Conservation (phyloP, 192 early-diverging fungal genomes). For the Diversispora eburnea region DNA sequence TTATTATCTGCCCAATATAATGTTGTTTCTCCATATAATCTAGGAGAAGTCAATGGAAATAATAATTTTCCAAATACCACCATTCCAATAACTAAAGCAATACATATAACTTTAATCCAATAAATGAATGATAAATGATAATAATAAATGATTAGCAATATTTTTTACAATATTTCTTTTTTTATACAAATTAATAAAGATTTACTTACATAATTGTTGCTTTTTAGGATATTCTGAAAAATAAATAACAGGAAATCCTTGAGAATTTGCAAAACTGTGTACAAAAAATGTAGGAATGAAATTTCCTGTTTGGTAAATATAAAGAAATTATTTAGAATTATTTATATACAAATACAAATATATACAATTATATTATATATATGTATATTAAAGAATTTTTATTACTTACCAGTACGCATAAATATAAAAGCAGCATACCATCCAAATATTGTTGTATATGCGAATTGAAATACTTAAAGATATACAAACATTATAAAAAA, state of each 20-base stretch:
- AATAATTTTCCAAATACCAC: conserved; percentile 2
- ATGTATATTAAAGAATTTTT: not conserved
- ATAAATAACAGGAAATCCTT: conserved; percentile 63
- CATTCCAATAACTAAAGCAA: not conserved
- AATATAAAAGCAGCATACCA: conserved; percentile 71
- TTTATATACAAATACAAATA: not conserved
- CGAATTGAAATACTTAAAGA: conserved; percentile 55
- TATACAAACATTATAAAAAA: not conserved
- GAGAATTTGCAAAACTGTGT: conserved; percentile 73
- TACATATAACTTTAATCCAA: not conserved
- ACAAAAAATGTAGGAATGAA: conserved; percentile 48
- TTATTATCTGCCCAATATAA: not conserved
- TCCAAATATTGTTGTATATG: conserved; percentile 76
- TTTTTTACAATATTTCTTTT: not conserved
- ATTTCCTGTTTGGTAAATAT: conserved; percentile 33
- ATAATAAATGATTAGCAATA: not conserved
- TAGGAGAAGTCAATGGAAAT: not conserved
- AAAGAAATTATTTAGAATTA: not conserved
- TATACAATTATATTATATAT: not conserved
- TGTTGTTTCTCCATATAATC: not conserved
- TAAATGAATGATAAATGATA: not conserved
- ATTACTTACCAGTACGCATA: conserved; percentile 47
- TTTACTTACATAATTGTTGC: not conserved
- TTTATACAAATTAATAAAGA: not conserved
- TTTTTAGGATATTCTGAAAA: not conserved